These are phyloP conservation scores for Climacium dendroides DNA, from an alignment of 225 moss, liverwort and hornwort genomes.

Conservation along the genomic window DNA sequence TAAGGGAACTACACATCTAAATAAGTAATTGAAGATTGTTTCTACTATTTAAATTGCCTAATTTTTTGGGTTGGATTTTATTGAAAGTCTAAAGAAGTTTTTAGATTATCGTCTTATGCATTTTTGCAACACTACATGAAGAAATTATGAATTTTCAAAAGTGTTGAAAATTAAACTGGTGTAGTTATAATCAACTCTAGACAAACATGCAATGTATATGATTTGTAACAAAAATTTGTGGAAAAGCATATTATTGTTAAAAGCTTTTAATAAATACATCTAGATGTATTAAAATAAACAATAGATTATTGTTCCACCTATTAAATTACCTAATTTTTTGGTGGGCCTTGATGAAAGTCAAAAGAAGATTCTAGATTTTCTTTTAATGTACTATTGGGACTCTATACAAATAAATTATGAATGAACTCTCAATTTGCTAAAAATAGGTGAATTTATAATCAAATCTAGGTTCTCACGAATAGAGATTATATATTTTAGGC, in stretches of 20 bases:
- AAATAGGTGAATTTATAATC: accelerated
- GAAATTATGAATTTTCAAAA: background rate
- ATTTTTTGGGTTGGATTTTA: background rate
- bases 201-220: accelerated
- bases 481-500: background rate
- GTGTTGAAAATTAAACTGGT: background rate
- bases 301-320: background rate
- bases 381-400: background rate
- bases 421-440: background rate
- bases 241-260: accelerated
- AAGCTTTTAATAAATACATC: background rate
- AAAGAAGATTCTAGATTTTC: background rate
- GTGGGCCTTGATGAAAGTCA: background rate
- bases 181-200: background rate
- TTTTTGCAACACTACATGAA: accelerated
- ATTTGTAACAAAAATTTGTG: background rate
- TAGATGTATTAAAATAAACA: accelerated
- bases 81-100: background rate
- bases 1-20: too few relatives aligned
- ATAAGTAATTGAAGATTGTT: background rate
- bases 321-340: background rate
- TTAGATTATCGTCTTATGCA: background rate
- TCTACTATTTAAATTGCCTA: background rate
- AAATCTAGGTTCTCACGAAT: background rate
- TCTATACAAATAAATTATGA: accelerated